A percentile compares a stretch with the other conserved stretches of the same genome.
These are phyloP conservation scores for Mycena haematopus DNA, from an alignment of 768 basidiomycete genomes.

Conservation along the genomic window DNA sequence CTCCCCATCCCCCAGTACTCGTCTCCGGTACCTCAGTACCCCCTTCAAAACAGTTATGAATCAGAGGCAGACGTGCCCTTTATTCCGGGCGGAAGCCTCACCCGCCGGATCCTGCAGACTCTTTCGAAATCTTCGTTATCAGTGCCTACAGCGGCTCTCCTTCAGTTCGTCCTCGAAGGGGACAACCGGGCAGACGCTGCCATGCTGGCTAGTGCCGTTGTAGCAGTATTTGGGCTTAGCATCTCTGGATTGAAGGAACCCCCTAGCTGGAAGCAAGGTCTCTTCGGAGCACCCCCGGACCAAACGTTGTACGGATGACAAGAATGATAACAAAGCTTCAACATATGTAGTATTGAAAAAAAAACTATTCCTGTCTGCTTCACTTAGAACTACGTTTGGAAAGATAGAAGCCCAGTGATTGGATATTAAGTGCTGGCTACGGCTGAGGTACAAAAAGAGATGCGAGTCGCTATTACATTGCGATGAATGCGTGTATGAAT, in stretches of 20 bases:
- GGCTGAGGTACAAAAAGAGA: conserved; percentile 11
- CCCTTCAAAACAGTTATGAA: conserved; percentile 31
- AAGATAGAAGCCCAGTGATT: background rate
- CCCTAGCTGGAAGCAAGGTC: conserved; percentile 67
- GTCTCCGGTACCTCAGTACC: conserved; percentile 50
- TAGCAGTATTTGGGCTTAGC: conserved; percentile 53
- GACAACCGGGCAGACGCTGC: conserved; percentile 80
- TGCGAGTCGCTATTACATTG: conserved; percentile 3
- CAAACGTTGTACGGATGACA: conserved; percentile 71
- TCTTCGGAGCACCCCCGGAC: conserved; percentile 79
- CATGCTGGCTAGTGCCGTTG: conserved; percentile 60
- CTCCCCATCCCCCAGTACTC: conserved; percentile 63
- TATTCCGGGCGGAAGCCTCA: conserved; percentile 81
- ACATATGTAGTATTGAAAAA: background rate
- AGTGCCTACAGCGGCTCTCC: conserved; percentile 61
- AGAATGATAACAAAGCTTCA: conserved; percentile 7
- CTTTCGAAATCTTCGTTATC: conserved; percentile 53
- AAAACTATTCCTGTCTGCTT: too few species aligned
- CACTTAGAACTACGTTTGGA: background rate
- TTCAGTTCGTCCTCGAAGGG: conserved; percentile 83
- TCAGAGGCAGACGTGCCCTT: conserved; percentile 56
- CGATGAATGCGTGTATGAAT: conserved; percentile 8
- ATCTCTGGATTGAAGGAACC: conserved; percentile 47
- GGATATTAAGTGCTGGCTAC: background rate
- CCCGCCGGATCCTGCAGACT: conserved; percentile 67